Conservation (phyloP, 2,329 filamentous ascomycete species). For the Aspergillus hortae region DNA sequence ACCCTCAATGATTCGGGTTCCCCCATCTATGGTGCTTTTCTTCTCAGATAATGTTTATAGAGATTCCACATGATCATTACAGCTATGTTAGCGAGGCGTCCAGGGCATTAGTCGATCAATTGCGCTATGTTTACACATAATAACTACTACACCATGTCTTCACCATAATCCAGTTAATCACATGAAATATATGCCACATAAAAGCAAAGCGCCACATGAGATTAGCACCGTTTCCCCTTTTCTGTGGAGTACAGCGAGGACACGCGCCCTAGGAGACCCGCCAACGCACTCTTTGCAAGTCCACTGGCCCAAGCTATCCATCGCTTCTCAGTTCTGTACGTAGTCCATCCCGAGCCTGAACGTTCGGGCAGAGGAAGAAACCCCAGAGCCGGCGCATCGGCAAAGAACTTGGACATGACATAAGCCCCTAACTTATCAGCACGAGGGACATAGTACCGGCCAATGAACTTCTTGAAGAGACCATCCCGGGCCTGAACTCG, state of each 20-base stretch:
- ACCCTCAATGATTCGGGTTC: constrained; percentile 5
- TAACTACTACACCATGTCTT: too few species aligned
- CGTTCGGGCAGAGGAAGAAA: constrained; percentile 14
- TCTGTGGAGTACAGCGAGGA: not conserved
- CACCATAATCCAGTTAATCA: too few species aligned
- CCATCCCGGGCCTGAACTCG: constrained; percentile 19
- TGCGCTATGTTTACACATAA: too few species aligned
- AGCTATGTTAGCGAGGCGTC: constrained; percentile 16
- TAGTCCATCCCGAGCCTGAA: constrained; percentile 10
- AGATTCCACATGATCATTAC: not conserved
- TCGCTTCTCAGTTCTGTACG: constrained; percentile 2
- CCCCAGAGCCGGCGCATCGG: constrained; percentile 8
- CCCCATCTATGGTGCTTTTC: not conserved
- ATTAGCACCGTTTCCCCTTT: too few species aligned
- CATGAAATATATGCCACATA: too few species aligned
- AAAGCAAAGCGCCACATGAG: too few species aligned
- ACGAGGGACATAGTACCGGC: constrained; percentile 18
- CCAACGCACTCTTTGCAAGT: not conserved
- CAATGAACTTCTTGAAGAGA: constrained; percentile 13
- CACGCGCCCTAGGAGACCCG: not conserved
- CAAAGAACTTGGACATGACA: constrained; percentile 15
- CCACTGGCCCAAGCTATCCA: not conserved
- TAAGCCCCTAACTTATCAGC: constrained; percentile 11
- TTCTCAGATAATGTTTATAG: constrained; percentile 1
- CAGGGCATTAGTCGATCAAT: constrained; percentile 1